phyloP scores from a whole-genome alignment of 2,329 filamentous ascomycete genomes.

The Coniochaeta pulveracea region DNA sequence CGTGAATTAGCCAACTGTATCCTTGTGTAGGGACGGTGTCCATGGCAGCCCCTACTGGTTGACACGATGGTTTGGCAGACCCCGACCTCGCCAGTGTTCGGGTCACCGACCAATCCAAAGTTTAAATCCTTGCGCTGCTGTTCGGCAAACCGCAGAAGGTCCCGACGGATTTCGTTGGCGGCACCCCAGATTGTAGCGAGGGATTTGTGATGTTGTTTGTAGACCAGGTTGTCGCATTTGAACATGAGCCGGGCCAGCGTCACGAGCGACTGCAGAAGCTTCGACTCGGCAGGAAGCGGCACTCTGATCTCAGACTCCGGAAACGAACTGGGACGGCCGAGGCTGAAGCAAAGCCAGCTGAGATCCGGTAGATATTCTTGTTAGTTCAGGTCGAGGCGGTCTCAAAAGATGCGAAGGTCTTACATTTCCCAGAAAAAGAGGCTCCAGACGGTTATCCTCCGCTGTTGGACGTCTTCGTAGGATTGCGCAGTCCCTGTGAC shows the following conservation, averaged over 20 bases:
- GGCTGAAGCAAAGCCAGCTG: constrained; percentile 30
- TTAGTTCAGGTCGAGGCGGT: neutral
- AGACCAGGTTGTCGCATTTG: constrained; percentile 28
- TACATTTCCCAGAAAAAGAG: constrained; percentile 31
- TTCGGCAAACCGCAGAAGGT: constrained; percentile 18
- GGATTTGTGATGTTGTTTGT: constrained; percentile 25
- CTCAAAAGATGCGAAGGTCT: too few relatives aligned
- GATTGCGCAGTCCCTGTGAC: constrained; percentile 19
- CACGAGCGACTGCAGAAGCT: constrained; percentile 22
- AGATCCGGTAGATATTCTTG: neutral
- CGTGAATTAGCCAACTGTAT: too few relatives aligned
- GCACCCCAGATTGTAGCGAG: constrained; percentile 19
- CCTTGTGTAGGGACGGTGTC: too few relatives aligned
- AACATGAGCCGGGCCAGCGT: constrained; percentile 25
- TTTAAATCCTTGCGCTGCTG: constrained; percentile 18
- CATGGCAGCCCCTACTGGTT: constrained; percentile 17
- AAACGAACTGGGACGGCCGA: constrained; percentile 27
- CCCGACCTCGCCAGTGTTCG: constrained; percentile 24
- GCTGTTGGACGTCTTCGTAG: constrained; percentile 21
- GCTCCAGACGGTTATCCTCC: constrained; percentile 25
- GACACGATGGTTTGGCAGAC: constrained; percentile 26
- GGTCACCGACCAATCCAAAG: constrained; percentile 21
- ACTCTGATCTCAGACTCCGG: constrained; percentile 23
- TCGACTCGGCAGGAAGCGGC: constrained; percentile 22
- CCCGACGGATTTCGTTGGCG: constrained; percentile 18